Base-by-base conservation (phyloP, 1,284 basidiomycete species). In the Pisolithus thermaeus region DNA sequence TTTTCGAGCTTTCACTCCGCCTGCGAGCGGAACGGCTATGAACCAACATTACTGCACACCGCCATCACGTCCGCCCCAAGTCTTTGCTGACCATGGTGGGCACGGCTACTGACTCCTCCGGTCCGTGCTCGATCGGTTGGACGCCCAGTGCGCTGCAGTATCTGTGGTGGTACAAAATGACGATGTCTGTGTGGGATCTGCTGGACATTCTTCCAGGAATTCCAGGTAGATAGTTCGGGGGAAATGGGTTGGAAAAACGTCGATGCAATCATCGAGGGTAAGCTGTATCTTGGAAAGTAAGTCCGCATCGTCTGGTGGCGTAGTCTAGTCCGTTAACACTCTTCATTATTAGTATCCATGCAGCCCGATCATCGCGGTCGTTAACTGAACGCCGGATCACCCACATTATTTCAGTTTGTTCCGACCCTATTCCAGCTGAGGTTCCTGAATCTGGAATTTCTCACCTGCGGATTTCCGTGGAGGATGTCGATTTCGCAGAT, bases 401-500 rank as follows among this genome's bases (percentile, higher is more conserved):
- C 3, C 87, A 90, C 67, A 84, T 90, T 52, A 67, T 89, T 35
- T 88, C 86, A 46, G 84, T 88, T 42, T 88, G 87, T 59, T 68
- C 70, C 49, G 87, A 89, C 55, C 75, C 75, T 6, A 87, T 89
- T 47, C 87, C 87, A 36, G 83, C 85, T 46, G 86, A 90, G 58
- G 68, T 80, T 27, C 84, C 85, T 18, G 80, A 83, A 59, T 87
- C 85, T 56, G 87, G 87, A 37, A 77, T 86, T 50, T 67, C 66
- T 43, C 87, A 90, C 63, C 71, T 84, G 67, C 83, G 87, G 50
- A 83, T 90, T 58, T 73, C 79, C 46, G 77, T 90, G 41, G 83
- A 88, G 60, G 91, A 94, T 67, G 80, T 89, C 58, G 88, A 90
- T 63, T 87, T 90, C 59, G 90, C 86, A 57, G 84, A 92, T 64